A percentile compares a stretch with the other conserved stretches of the same genome.
Evolutionary conservation across 257 asterid genomes (phyloP).

Genomic region (Lithospermum erythrorhizon): DNA sequence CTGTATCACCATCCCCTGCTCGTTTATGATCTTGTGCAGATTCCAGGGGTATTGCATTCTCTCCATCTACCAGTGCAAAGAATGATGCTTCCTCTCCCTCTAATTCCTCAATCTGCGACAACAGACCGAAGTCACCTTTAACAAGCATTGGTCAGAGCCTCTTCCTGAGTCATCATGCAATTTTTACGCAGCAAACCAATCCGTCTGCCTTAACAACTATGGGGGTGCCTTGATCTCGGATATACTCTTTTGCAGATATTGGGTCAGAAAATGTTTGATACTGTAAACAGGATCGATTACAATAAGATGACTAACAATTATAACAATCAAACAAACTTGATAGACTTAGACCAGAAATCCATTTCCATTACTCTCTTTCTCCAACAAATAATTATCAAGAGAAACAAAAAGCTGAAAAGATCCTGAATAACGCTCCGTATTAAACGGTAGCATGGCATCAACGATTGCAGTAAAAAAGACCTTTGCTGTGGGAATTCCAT

Average conservation of each 20-base stretch:
- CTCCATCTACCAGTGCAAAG: slow-evolving; percentile 90
- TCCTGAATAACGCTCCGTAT: too few species aligned
- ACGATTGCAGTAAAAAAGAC: slow-evolving; percentile 19
- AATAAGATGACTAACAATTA: not conserved
- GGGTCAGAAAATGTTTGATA: slow-evolving; percentile 67
- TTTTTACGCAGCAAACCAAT: slow-evolving; percentile 82
- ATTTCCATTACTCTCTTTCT: not conserved
- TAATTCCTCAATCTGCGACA: slow-evolving; percentile 75
- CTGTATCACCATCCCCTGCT: slow-evolving; percentile 86
- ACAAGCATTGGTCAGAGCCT: slow-evolving; percentile 92
- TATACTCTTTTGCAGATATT: slow-evolving; percentile 58
- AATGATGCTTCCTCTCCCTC: slow-evolving; percentile 97
- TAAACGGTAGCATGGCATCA: too few species aligned
- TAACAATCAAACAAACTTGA: too few species aligned
- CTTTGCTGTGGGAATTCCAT: slow-evolving; percentile 90
- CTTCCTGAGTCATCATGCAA: slow-evolving; percentile 69
- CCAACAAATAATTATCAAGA: not conserved
- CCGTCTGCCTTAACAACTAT: slow-evolving; percentile 93
- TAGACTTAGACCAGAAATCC: not conserved
- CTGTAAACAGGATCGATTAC: slow-evolving; percentile 30
- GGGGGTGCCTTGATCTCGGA: slow-evolving; percentile 67
- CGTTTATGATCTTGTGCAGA: slow-evolving; percentile 98
- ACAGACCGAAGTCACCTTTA: slow-evolving; percentile 51
- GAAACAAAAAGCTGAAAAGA: not conserved
- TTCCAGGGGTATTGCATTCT: slow-evolving; percentile 79